These are phyloP conservation scores for Suillus discolor DNA, from an alignment of 768 basidiomycete genomes.

Conservation along the genomic window DNA sequence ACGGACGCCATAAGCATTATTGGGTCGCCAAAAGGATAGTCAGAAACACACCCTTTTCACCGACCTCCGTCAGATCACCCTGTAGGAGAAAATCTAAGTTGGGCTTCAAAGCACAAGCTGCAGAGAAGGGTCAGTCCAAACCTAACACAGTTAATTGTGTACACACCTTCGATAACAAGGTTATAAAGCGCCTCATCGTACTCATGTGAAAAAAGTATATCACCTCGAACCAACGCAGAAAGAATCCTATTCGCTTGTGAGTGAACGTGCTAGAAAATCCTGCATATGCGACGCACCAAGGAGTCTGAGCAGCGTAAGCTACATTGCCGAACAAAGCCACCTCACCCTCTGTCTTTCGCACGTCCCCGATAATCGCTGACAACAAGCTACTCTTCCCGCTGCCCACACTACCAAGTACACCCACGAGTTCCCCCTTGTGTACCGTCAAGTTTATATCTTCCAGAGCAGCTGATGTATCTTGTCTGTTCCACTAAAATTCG, in stretches of 20 bases:
- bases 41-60: conserved; percentile 66
- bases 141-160: not conserved
- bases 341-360: conserved; percentile 75
- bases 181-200: conserved; percentile 87
- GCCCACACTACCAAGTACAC: conserved; percentile 87
- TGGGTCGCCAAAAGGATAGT: not conserved
- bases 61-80: conserved; percentile 85
- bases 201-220: conserved; percentile 89
- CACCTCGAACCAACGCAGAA: conserved; percentile 83
- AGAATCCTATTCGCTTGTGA: conserved; percentile 58
- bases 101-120: conserved; percentile 82
- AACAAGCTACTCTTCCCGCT: conserved; percentile 86
- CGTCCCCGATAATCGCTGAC: conserved; percentile 85
- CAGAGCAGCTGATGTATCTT: conserved; percentile 57
- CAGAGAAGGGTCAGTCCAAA: not conserved
- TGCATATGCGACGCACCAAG: conserved; percentile 57
- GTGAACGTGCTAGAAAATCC: not conserved
- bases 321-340: conserved; percentile 70
- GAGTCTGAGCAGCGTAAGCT: conserved; percentile 85
- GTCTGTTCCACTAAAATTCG: conserved; percentile 80
- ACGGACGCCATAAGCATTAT: not conserved
- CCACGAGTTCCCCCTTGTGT: conserved; percentile 83
- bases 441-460: conserved; percentile 77
- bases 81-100: conserved; percentile 80
- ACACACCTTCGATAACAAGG: conserved; percentile 72